Percentiles rank a stretch among this genome's conserved stretches.
These are phyloP conservation scores for Geranomyces variabilis DNA, from an alignment of 192 early-diverging fungal species.

Conservation along the genomic window DNA sequence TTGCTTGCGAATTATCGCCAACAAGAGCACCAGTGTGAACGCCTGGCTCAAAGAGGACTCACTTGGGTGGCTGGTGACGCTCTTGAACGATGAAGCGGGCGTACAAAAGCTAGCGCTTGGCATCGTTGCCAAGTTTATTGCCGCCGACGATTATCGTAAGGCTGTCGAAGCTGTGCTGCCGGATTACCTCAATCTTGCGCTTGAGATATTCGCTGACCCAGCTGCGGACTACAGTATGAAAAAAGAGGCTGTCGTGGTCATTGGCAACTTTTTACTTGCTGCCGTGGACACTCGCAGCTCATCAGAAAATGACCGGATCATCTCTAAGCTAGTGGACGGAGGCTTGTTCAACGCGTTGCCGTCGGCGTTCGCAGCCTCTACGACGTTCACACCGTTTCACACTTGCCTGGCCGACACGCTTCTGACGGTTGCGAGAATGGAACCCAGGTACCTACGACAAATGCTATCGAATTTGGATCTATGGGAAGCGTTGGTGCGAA, in stretches of 20 bases:
- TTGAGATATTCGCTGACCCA: slow-evolving; percentile 28
- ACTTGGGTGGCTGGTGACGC: slow-evolving; percentile 39
- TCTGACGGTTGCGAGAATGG: not conserved
- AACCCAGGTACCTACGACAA: not conserved
- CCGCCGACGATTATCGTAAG: slow-evolving; percentile 17
- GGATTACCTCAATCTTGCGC: slow-evolving; percentile 44
- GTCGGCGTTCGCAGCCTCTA: not conserved
- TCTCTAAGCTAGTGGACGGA: not conserved
- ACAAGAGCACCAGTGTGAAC: slow-evolving; percentile 16
- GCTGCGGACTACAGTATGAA: slow-evolving; percentile 25
- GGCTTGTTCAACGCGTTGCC: slow-evolving; percentile 1
- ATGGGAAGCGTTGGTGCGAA: not conserved
- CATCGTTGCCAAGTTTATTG: slow-evolving; percentile 45
- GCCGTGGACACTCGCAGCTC: not conserved
- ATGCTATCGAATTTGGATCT: not conserved
- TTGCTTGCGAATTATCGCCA: slow-evolving; percentile 32
- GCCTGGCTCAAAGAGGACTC: slow-evolving; percentile 48
- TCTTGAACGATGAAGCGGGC: slow-evolving; percentile 44
- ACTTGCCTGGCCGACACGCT: not conserved
- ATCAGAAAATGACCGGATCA: not conserved
- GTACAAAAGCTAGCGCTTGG: slow-evolving; percentile 45
- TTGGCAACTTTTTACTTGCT: slow-evolving; percentile 44
- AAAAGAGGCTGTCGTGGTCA: slow-evolving; percentile 42
- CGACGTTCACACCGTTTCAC: not conserved
- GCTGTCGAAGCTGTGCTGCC: slow-evolving; percentile 31